A percentile compares a stretch with the other conserved stretches of the same genome.
These are phyloP conservation scores for Tetramitus jugosus DNA, from an alignment of 208 protist genomes.

Conservation along the genomic window DNA sequence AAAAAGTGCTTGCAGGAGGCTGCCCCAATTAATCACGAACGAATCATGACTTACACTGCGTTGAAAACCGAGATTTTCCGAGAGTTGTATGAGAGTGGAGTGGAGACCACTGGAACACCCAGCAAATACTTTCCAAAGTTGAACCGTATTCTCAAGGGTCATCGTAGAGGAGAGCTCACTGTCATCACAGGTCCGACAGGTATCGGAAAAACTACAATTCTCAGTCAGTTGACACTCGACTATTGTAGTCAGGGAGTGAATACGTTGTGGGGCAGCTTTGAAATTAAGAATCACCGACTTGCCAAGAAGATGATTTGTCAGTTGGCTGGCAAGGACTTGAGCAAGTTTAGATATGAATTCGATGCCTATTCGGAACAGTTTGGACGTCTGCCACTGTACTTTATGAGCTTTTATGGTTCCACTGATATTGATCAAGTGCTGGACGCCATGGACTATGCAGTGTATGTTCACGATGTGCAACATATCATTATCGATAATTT, in stretches of 20 bases:
- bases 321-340: conserved; percentile 18
- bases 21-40: conserved; percentile 23
- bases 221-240: conserved; percentile 50
- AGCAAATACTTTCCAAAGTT: conserved; percentile 40
- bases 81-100: not conserved
- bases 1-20: conserved; percentile 29
- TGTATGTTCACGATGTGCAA: conserved; percentile 54
- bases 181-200: conserved; percentile 58
- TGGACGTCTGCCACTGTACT: conserved; percentile 47
- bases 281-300: conserved; percentile 46
- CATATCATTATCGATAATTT: conserved; percentile 58
- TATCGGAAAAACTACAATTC: conserved; percentile 49
- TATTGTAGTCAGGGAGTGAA: conserved; percentile 43
- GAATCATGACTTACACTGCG: conserved; percentile 17
- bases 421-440: conserved; percentile 50
- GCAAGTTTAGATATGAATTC: conserved; percentile 26
- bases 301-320: conserved; percentile 50
- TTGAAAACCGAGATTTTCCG: not conserved
- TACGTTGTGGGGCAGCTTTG: conserved; percentile 59
- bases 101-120: conserved; percentile 30
- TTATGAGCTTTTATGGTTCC: conserved; percentile 48
- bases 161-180: conserved; percentile 49
- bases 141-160: conserved; percentile 51
- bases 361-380: conserved; percentile 35
- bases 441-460: conserved; percentile 56